phyloP scores from a whole-genome alignment of 345 rosid genomes.

The Physaria fendleri region DNA sequence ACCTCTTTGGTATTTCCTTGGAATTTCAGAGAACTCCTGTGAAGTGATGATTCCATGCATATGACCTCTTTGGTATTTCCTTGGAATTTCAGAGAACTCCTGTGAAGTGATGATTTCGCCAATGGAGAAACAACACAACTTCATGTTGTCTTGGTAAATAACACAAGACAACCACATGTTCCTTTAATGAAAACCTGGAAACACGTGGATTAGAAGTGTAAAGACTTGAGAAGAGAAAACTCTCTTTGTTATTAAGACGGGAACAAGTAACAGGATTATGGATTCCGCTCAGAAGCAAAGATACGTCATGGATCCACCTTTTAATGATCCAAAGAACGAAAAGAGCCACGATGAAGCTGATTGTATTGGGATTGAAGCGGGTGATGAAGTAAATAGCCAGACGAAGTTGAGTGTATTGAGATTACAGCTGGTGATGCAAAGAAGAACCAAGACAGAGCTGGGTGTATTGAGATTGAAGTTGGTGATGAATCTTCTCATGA shows the following conservation, averaged over 20 bases:
- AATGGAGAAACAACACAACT: too few species aligned
- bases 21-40: conserved; percentile 72
- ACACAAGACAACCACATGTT: too few species aligned
- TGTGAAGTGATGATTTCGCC: too few species aligned
- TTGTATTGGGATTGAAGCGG: too few species aligned
- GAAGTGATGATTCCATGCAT: conserved; percentile 29
- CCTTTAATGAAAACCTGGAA: neutral
- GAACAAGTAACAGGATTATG: conserved; percentile 36
- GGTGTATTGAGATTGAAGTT: conserved; percentile 25
- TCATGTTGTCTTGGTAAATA: too few species aligned
- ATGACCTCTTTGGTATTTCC: conserved; percentile 13
- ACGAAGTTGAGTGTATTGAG: too few species aligned
- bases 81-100: conserved; percentile 66
- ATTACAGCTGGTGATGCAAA: too few species aligned
- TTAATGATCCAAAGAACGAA: conserved; percentile 22
- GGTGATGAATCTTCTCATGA: conserved; percentile 39
- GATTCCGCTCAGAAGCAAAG: conserved; percentile 41
- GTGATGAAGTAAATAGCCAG: too few species aligned
- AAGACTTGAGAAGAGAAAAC: conserved; percentile 51
- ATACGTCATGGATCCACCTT: conserved; percentile 31
- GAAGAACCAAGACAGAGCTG: conserved; percentile 39
- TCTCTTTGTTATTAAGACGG: conserved; percentile 54
- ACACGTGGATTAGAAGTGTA: conserved; percentile 20
- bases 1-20: conserved; percentile 10
- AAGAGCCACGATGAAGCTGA: too few species aligned